phyloP scores from a whole-genome alignment of 163 green algal genomes.

The Scenedesmus sp. region DNA sequence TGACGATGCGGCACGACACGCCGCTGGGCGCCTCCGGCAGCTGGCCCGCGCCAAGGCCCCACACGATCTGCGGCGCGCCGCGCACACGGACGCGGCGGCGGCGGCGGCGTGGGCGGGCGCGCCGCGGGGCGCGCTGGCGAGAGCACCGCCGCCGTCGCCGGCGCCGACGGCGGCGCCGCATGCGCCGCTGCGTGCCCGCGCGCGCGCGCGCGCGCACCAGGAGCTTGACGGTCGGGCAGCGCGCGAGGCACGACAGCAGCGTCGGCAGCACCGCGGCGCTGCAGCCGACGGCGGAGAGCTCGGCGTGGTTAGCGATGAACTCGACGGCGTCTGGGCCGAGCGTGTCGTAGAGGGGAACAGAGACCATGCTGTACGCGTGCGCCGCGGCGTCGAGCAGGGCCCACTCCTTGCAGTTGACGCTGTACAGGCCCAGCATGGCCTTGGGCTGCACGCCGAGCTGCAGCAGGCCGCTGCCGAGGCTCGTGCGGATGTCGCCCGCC shows the following conservation, averaged over 20 bases:
- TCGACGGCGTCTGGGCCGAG: conserved; percentile 89
- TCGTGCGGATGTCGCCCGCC: conserved; percentile 72
- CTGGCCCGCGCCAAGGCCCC: conserved; percentile 47
- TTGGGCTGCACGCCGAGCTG: conserved; percentile 79
- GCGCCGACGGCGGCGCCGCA: too few species aligned
- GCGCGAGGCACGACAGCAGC: conserved; percentile 74
- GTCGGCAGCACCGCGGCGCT: conserved; percentile 71
- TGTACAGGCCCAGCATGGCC: conserved; percentile 87
- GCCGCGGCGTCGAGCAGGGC: conserved; percentile 86
- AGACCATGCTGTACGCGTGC: conserved; percentile 82
- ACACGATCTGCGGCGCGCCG: conserved; percentile 63
- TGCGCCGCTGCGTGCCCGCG: too few species aligned
- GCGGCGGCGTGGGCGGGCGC: too few species aligned
- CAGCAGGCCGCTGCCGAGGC: conserved; percentile 86
- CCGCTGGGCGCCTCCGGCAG: conserved; percentile 57
- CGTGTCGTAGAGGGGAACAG: conserved; percentile 95
- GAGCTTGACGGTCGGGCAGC: conserved; percentile 82
- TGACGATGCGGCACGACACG: conserved; percentile 59
- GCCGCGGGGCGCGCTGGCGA: not conserved
- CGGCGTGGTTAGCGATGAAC: conserved; percentile 93
- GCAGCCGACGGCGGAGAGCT: conserved; percentile 81
- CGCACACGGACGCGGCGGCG: too few species aligned
- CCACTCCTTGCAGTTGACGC: conserved; percentile 94
- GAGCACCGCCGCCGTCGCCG: not conserved
- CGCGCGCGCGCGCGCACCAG: conserved; percentile 59